Percentiles rank a stretch among this genome's conserved stretches.
Conservation (phyloP, 2,329 filamentous ascomycete genomes). For the Diaporthe sp. region DNA sequence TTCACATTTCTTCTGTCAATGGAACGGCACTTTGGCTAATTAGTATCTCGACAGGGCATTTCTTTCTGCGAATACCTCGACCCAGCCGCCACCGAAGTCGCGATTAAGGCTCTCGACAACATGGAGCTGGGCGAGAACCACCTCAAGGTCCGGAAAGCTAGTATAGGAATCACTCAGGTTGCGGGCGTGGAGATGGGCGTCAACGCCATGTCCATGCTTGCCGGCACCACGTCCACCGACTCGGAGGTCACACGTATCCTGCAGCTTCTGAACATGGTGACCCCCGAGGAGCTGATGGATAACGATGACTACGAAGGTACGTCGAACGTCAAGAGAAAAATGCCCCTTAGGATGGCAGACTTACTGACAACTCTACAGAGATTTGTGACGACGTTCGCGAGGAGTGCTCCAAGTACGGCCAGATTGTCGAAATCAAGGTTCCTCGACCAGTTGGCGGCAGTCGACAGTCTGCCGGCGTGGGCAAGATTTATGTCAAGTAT, state of each 20-base stretch:
- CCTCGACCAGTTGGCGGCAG: conserved; percentile 87
- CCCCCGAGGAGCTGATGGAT: conserved; percentile 92
- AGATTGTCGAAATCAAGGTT: conserved; percentile 89
- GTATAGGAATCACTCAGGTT: conserved; percentile 94
- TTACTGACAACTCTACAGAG: conserved; percentile 69
- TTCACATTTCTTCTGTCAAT: background rate
- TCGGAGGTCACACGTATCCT: conserved; percentile 86
- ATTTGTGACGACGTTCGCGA: conserved; percentile 95
- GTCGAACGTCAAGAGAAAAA: conserved; percentile 38
- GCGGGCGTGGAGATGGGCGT: conserved; percentile 94
- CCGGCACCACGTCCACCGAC: conserved; percentile 85
- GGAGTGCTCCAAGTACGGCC: conserved; percentile 93
- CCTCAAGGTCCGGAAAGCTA: conserved; percentile 89
- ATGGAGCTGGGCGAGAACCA: conserved; percentile 93
- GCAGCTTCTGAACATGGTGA: conserved; percentile 98
- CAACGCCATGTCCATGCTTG: conserved; percentile 97
- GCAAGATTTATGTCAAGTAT: conserved; percentile 98
- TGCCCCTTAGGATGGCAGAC: background rate
- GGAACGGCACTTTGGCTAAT: conserved; percentile 36
- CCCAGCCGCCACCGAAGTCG: conserved; percentile 81
- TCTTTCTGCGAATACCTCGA: conserved; percentile 97
- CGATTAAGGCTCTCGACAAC: conserved; percentile 90
- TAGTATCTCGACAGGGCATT: conserved; percentile 76
- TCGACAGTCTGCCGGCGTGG: conserved; percentile 88
- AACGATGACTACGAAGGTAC: conserved; percentile 95